Evolutionary conservation across 257 asterid genomes (phyloP).

Genomic region (Salvia splendens): DNA sequence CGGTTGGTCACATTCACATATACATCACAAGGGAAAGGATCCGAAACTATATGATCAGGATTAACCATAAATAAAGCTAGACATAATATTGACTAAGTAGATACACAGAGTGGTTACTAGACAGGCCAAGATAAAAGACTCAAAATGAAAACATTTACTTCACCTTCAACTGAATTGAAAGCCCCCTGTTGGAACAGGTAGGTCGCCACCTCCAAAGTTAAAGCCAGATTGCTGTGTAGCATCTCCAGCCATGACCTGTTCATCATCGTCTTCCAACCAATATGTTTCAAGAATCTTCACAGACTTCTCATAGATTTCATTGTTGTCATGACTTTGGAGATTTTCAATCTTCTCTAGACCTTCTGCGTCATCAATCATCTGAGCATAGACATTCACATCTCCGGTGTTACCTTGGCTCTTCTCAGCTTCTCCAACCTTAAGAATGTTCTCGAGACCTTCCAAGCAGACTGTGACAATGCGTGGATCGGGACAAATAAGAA

Average conservation of each 20-base stretch:
- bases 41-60: slow-evolving; percentile 4
- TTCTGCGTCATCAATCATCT: slow-evolving; percentile 50
- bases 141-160: neutral
- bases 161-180: slow-evolving; percentile 68
- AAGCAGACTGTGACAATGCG: slow-evolving; percentile 48
- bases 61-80: neutral
- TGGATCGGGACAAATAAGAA: slow-evolving; percentile 50
- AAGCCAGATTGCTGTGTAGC: slow-evolving; percentile 53
- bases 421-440: slow-evolving; percentile 61
- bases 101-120: neutral
- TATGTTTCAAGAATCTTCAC: slow-evolving; percentile 54
- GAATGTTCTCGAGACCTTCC: slow-evolving; percentile 53
- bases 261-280: slow-evolving; percentile 56
- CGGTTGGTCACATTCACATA: neutral
- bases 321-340: slow-evolving; percentile 55
- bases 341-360: slow-evolving; percentile 54
- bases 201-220: slow-evolving; percentile 60
- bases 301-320: slow-evolving; percentile 48
- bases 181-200: slow-evolving; percentile 69
- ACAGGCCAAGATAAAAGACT: slow-evolving; percentile 12
- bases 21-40: neutral
- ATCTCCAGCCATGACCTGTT: slow-evolving; percentile 45
- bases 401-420: slow-evolving; percentile 42
- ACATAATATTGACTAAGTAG: neutral
- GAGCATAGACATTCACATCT: slow-evolving; percentile 50